Percentiles rank a stretch among this genome's conserved stretches.
Conservation (phyloP, 2,329 filamentous ascomycete genomes). For the Juglanconis oblonga region DNA sequence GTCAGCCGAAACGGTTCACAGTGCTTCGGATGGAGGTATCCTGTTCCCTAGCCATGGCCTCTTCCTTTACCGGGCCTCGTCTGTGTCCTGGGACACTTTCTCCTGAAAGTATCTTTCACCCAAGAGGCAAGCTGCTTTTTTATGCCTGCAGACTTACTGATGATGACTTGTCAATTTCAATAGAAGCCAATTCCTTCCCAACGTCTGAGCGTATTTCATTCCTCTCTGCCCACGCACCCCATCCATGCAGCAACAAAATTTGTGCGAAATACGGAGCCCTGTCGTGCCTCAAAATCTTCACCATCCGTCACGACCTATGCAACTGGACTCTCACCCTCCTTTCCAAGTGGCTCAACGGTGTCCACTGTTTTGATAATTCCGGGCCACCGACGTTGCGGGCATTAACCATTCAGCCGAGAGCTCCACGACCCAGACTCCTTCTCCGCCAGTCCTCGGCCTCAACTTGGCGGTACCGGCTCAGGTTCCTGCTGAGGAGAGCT, state of each 20-base stretch:
- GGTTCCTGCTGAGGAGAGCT: conserved; percentile 17
- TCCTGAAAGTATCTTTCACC: background rate
- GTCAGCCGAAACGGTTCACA: conserved; percentile 40
- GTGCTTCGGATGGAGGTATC: conserved; percentile 16
- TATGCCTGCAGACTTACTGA: background rate
- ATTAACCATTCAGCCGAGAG: conserved; percentile 51
- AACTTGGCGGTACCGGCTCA: conserved; percentile 31
- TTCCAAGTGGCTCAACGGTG: background rate
- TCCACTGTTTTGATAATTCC: conserved; percentile 33
- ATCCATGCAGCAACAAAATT: background rate
- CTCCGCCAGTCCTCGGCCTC: conserved; percentile 30
- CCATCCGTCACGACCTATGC: background rate
- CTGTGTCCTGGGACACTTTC: conserved; percentile 16
- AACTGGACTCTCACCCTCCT: background rate
- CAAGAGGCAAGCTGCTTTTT: background rate
- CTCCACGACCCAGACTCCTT: conserved; percentile 35
- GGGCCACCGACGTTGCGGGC: conserved; percentile 37
- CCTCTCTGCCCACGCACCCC: background rate
- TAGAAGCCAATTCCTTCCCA: background rate
- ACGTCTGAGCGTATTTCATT: conserved; percentile 2
- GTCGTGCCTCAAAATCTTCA: background rate
- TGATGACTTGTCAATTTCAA: conserved; percentile 5
- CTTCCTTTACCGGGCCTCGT: conserved; percentile 14
- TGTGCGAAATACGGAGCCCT: no score
- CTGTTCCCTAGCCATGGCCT: background rate